Conservation (phyloP, 1,139 yeast genomes). For the Blastobotrys arbuscula region DNA sequence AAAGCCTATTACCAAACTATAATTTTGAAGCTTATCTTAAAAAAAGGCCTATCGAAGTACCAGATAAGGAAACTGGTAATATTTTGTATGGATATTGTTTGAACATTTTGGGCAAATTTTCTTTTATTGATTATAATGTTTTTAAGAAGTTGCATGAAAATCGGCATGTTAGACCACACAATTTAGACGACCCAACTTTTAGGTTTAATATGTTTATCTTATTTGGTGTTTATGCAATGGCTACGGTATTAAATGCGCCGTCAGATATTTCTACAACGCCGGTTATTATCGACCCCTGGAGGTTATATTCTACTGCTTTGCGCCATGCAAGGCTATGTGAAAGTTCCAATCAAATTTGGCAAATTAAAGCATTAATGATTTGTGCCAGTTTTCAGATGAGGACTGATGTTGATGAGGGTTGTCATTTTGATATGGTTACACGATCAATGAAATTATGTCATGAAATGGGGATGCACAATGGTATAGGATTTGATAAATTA, state of each 20-base stretch:
- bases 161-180: slow-evolving; percentile 18
- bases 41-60: slow-evolving; percentile 19
- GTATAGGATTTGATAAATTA: slow-evolving; percentile 18
- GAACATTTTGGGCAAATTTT: slow-evolving; percentile 21
- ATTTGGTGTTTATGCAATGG: slow-evolving; percentile 24
- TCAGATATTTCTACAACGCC: not conserved
- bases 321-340: slow-evolving; percentile 46
- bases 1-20: slow-evolving; percentile 25
- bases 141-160: slow-evolving; percentile 21
- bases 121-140: slow-evolving; percentile 22
- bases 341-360: slow-evolving; percentile 37
- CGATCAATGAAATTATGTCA: slow-evolving; percentile 42
- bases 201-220: slow-evolving; percentile 24
- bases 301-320: slow-evolving; percentile 49
- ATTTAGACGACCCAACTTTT: slow-evolving; percentile 22
- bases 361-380: slow-evolving; percentile 45
- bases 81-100: slow-evolving; percentile 20
- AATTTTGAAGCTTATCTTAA: slow-evolving; percentile 25
- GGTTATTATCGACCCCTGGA: slow-evolving; percentile 30
- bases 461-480: slow-evolving; percentile 23
- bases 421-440: slow-evolving; percentile 45
- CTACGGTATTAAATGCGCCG: slow-evolving; percentile 14
- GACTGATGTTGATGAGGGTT: slow-evolving; percentile 51
- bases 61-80: slow-evolving; percentile 21
- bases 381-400: slow-evolving; percentile 49